Percentiles rank a stretch among this genome's conserved stretches.
phyloP scores from a whole-genome alignment of 192 early-diverging fungal species.

The Linnemannia schmuckeri region DNA sequence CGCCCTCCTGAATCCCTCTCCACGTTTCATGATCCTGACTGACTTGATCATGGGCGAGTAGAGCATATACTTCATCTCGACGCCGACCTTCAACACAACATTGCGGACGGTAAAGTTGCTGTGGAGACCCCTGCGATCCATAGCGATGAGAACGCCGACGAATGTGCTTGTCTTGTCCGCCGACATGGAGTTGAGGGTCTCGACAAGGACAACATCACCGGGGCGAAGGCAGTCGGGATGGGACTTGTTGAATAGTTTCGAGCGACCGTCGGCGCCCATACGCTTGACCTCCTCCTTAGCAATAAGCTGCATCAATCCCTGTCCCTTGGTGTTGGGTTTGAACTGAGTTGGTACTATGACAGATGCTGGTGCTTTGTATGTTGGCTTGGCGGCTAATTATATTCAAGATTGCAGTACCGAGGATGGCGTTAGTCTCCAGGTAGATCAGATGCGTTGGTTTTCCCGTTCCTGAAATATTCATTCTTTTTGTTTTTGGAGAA shows the following conservation, averaged over 20 bases:
- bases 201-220: conserved; percentile 78
- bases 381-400: conserved; percentile 43
- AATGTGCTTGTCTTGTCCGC: conserved; percentile 68
- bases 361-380: conserved; percentile 56
- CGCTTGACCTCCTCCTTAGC: conserved; percentile 72
- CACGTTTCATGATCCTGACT: conserved; percentile 73
- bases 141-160: conserved; percentile 80
- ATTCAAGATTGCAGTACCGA: not conserved
- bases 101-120: conserved; percentile 85
- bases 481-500: not conserved
- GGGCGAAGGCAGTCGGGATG: conserved; percentile 67
- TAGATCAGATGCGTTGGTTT: not conserved
- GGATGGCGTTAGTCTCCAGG: not conserved
- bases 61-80: conserved; percentile 79
- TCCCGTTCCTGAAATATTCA: not conserved
- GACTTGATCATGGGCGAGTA: conserved; percentile 84
- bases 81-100: conserved; percentile 80
- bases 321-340: conserved; percentile 60
- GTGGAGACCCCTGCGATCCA: conserved; percentile 79
- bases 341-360: conserved; percentile 58
- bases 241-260: conserved; percentile 72
- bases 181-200: conserved; percentile 70
- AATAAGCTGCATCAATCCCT: conserved; percentile 78
- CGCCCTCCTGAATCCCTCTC: conserved; percentile 74
- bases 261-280: conserved; percentile 68